A percentile compares a stretch with the other conserved stretches of the same genome.
Evolutionary conservation across 768 basidiomycete species (phyloP).

Genomic region (Amyloporia xantha): DNA sequence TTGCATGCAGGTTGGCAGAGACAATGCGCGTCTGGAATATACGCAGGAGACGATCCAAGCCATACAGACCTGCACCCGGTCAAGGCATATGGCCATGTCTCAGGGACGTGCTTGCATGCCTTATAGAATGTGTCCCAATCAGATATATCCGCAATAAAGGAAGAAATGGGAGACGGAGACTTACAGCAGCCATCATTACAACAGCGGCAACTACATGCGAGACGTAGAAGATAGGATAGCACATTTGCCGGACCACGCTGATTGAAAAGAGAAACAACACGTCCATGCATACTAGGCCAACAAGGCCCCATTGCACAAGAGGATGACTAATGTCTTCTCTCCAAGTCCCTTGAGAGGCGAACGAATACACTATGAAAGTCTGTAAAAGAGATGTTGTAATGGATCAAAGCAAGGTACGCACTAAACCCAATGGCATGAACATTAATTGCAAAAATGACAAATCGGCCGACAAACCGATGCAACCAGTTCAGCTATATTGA

Average conservation of each 20-base stretch:
- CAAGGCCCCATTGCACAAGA: constrained; percentile 4
- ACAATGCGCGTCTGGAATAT: constrained; percentile 39
- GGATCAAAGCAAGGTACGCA: constrained; percentile 14
- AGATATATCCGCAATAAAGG: no score
- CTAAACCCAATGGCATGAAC: constrained; percentile 38
- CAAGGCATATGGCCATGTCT: constrained; percentile 35
- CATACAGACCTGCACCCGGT: constrained; percentile 35
- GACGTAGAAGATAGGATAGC: constrained; percentile 30
- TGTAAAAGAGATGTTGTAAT: background rate
- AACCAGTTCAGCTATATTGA: constrained; percentile 35
- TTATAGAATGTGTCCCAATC: no score
- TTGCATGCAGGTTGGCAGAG: constrained; percentile 36
- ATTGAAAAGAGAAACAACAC: constrained; percentile 31
- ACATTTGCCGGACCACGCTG: constrained; percentile 24
- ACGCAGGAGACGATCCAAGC: constrained; percentile 40
- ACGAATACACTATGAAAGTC: background rate
- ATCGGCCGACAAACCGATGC: constrained; percentile 45
- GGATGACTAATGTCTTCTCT: background rate
- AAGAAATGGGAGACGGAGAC: background rate
- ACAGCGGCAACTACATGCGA: constrained; percentile 32
- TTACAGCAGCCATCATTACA: constrained; percentile 24
- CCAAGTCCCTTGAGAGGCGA: background rate
- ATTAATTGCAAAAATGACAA: constrained; percentile 35
- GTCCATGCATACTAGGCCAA: constrained; percentile 24
- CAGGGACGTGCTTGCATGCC: constrained; percentile 14